A percentile compares a stretch with the other conserved stretches of the same genome.
Evolutionary conservation across 352 stramenopile species (phyloP).

Genomic region (Globisporangium polare): DNA sequence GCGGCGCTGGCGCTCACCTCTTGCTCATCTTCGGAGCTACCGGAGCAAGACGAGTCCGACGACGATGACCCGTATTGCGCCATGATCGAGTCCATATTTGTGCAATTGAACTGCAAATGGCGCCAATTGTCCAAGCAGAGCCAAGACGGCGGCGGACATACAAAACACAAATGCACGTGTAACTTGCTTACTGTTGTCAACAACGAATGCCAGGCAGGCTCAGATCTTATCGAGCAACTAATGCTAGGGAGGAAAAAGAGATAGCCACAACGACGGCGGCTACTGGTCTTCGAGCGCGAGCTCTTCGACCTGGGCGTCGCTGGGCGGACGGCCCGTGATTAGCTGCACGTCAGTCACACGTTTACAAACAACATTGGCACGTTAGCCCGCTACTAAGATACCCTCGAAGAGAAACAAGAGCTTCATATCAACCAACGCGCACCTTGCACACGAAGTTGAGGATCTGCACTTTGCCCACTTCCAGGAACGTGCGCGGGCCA

Average conservation of each 20-base stretch:
- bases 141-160: too few species aligned
- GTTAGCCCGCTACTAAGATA: too few species aligned
- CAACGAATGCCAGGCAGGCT: too few species aligned
- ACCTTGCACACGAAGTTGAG: constrained; percentile 89
- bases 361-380: background rate
- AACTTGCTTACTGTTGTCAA: background rate
- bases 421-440: background rate
- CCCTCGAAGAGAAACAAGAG: background rate
- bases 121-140: too few species aligned
- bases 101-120: too few species aligned
- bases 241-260: background rate
- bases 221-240: background rate
- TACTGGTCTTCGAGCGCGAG: constrained; percentile 56
- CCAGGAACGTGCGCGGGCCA: constrained; percentile 54
- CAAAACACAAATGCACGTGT: background rate
- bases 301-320: constrained; percentile 66
- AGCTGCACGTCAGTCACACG: constrained; percentile 27
- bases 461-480: constrained; percentile 86
- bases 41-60: constrained; percentile 7
- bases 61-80: constrained; percentile 16
- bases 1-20: constrained; percentile 8
- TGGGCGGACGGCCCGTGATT: constrained; percentile 60
- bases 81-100: constrained; percentile 15
- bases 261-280: background rate
- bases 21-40: constrained; percentile 16